A percentile compares a stretch with the other conserved stretches of the same genome.
phyloP scores from a whole-genome alignment of 495 filamentous ascomycete genomes.

The Neurospora sp. region DNA sequence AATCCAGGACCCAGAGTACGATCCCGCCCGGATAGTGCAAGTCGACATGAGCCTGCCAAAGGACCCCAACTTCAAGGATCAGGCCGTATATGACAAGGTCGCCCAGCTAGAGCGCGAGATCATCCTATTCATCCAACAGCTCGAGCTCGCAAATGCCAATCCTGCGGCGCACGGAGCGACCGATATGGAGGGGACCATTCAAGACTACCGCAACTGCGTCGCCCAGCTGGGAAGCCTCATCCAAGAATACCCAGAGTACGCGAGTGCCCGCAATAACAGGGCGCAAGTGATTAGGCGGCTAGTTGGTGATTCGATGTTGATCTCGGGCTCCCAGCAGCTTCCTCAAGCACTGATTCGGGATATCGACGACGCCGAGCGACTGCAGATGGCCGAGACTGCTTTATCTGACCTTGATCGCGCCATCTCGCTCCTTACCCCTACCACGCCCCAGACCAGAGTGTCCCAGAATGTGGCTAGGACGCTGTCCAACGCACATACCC shows the following conservation, averaged over 20 bases:
- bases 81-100: slow-evolving; percentile 27
- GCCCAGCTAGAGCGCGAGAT: slow-evolving; percentile 35
- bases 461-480: slow-evolving; percentile 52
- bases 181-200: slow-evolving; percentile 12
- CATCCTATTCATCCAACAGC: slow-evolving; percentile 36
- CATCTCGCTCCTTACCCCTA: slow-evolving; percentile 55
- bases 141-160: slow-evolving; percentile 39
- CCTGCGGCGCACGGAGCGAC: slow-evolving; percentile 14
- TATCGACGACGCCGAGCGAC: slow-evolving; percentile 18
- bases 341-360: slow-evolving; percentile 22
- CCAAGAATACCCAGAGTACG: slow-evolving; percentile 51
- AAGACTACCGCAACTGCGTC: slow-evolving; percentile 32
- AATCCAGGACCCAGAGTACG: slow-evolving; percentile 70
- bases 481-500: slow-evolving; percentile 63
- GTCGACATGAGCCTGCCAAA: slow-evolving; percentile 50
- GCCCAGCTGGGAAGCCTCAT: slow-evolving; percentile 45
- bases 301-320: slow-evolving; percentile 40
- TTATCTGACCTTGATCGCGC: slow-evolving; percentile 55
- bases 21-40: slow-evolving; percentile 41
- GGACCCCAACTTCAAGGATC: slow-evolving; percentile 45
- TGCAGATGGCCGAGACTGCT: slow-evolving; percentile 28
- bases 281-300: slow-evolving; percentile 59
- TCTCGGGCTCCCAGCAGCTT: slow-evolving; percentile 14
- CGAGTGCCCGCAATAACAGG: slow-evolving; percentile 66
- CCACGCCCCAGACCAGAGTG: slow-evolving; percentile 37